A percentile compares a stretch with the other conserved stretches of the same genome.
phyloP scores from a whole-genome alignment of 768 basidiomycete genomes.

The Macrocybe gigantea region DNA sequence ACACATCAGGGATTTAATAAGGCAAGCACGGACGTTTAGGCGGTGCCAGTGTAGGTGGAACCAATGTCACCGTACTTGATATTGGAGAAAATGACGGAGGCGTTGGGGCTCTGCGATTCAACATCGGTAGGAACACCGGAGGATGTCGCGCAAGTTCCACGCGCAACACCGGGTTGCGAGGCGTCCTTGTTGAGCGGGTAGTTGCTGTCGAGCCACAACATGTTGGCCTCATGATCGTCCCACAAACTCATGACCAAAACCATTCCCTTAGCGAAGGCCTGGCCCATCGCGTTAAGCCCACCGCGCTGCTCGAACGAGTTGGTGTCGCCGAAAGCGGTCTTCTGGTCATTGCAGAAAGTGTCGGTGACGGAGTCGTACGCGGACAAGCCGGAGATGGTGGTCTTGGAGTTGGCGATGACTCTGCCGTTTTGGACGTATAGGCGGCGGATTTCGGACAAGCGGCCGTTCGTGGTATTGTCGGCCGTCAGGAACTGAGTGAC shows the following conservation, averaged over 20 bases:
- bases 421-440: conserved; percentile 48
- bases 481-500: conserved; percentile 53
- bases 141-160: conserved; percentile 43
- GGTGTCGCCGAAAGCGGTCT: conserved; percentile 41
- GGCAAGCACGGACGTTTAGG: too few species aligned
- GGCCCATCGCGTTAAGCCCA: conserved; percentile 29
- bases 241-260: conserved; percentile 45
- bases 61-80: conserved; percentile 47
- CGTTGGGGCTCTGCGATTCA: conserved; percentile 30
- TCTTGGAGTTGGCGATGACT: conserved; percentile 45
- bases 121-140: conserved; percentile 41
- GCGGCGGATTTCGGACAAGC: conserved; percentile 47
- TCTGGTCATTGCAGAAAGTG: conserved; percentile 42
- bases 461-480: conserved; percentile 37
- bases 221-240: conserved; percentile 50
- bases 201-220: conserved; percentile 53
- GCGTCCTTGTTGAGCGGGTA: conserved; percentile 33
- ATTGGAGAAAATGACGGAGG: conserved; percentile 47
- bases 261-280: conserved; percentile 35
- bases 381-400: conserved; percentile 37
- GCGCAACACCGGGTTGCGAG: conserved; percentile 35
- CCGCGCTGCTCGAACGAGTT: conserved; percentile 38
- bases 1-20: too few species aligned
- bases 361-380: conserved; percentile 42
- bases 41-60: conserved; percentile 27